These are phyloP conservation scores for Leucocoprinus birnbaumii DNA, from an alignment of 768 basidiomycete species.

Conservation along the genomic window DNA sequence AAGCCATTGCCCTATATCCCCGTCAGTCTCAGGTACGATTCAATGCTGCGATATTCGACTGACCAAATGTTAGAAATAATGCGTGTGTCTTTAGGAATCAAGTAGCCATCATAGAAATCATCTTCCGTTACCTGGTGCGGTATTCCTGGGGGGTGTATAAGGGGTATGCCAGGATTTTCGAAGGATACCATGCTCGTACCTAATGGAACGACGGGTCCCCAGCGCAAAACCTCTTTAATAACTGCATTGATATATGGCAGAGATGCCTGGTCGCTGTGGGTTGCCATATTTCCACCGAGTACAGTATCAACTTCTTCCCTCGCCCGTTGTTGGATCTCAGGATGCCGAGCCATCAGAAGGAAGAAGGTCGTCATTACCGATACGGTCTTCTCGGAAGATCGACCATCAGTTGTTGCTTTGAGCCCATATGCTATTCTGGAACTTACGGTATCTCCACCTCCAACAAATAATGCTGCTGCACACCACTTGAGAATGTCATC, in stretches of 20 bases:
- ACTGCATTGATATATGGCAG: slow-evolving; percentile 36
- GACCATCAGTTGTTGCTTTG: neutral
- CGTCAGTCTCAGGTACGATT: neutral
- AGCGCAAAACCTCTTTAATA: slow-evolving; percentile 36
- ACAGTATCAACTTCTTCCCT: slow-evolving; percentile 37
- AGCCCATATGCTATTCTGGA: neutral
- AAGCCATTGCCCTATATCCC: slow-evolving; percentile 26
- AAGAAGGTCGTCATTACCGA: slow-evolving; percentile 32
- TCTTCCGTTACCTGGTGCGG: slow-evolving; percentile 28
- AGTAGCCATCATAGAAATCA: slow-evolving; percentile 28
- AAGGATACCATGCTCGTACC: slow-evolving; percentile 15
- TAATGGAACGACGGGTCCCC: slow-evolving; percentile 28
- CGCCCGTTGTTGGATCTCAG: slow-evolving; percentile 33
- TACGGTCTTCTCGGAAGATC: slow-evolving; percentile 24
- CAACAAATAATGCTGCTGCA: slow-evolving; percentile 27
- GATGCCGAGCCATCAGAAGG: slow-evolving; percentile 34
- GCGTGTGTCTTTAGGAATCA: slow-evolving; percentile 30
- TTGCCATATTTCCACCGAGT: slow-evolving; percentile 29
- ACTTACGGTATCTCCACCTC: slow-evolving; percentile 37
- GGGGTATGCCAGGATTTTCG: too few species aligned
- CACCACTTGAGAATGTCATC: slow-evolving; percentile 17
- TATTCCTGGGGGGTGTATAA: slow-evolving; percentile 20
- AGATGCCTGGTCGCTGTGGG: slow-evolving; percentile 25
- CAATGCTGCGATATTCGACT: slow-evolving; percentile 1
- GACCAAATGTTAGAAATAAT: slow-evolving; percentile 30